phyloP scores from a whole-genome alignment of 306 rosid species.

The Casuarina glauca region DNA sequence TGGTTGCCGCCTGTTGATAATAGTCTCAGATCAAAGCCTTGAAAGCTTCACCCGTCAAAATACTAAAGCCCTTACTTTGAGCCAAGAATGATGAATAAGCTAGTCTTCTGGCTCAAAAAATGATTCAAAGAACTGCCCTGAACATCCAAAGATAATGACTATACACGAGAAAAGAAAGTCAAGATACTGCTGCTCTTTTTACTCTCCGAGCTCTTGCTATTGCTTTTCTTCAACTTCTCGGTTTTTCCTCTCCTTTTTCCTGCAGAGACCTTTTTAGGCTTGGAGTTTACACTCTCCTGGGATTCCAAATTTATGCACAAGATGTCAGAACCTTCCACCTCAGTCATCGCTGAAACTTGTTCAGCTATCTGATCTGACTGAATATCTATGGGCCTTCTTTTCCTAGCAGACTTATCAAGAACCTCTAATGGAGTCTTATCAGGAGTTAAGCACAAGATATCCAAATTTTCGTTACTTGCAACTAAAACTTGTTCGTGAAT shows the following conservation, averaged over 20 bases:
- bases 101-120: not conserved
- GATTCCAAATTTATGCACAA: conserved; percentile 43
- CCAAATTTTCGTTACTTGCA: conserved; percentile 37
- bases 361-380: conserved; percentile 38
- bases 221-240: conserved; percentile 51
- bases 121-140: not conserved
- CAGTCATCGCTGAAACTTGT: conserved; percentile 52
- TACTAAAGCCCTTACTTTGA: not conserved
- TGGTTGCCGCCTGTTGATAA: no score
- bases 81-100: not conserved
- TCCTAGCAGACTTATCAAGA: conserved; percentile 35
- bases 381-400: conserved; percentile 46
- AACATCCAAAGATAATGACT: conserved; percentile 17
- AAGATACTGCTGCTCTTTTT: conserved; percentile 51
- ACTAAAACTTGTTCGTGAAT: conserved; percentile 30
- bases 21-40: not conserved
- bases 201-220: conserved; percentile 35
- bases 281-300: conserved; percentile 71
- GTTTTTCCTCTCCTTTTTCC: conserved; percentile 42
- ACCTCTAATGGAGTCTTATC: conserved; percentile 27
- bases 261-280: conserved; percentile 26
- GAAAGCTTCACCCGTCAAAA: not conserved
- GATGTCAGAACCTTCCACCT: conserved; percentile 42
- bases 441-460: conserved; percentile 27
- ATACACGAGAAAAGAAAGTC: conserved; percentile 78